Evolutionary conservation across 2,329 filamentous ascomycete genomes (phyloP), one percentile per base, ranked within the genome.

Genomic region (Xylariales sp.): DNA sequence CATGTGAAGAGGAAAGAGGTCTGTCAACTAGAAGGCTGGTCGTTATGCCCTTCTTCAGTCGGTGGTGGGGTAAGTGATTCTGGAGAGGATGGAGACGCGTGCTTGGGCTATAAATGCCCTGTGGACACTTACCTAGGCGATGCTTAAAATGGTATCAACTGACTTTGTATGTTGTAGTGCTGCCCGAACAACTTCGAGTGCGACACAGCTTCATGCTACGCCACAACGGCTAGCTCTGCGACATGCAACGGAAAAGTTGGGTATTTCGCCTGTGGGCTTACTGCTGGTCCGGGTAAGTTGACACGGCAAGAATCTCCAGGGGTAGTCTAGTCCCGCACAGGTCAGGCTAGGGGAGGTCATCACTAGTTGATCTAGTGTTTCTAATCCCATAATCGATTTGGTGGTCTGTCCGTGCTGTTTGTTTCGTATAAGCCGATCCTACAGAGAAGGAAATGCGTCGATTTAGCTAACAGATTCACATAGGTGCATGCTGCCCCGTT

Each of bases 101-200:
- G 2, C 7, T 46, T 18, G n/a, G 39, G 6, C 23, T 45, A 9
- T 5, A 30, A 48, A 18, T 23, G 28, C 30, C 16, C 23, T 16
- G 18, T 23, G 9, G 3, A 43, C 36, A 14, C 23, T 23, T 23
- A 12, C 16, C 36, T 57, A 7, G 23, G n/a, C 6, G 1, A n/a
- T 7, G 8, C 12, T 30, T 36, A 3, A 55, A 5, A 57, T 36
- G 16, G 9, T 1, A 18, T 34, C 34, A 39, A 18, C 60, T 67
- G 45, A 67, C 48, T 32, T 9, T 16, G 14, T 46, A 52, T 34
- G 5, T 43, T 56, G 3, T 43, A 67, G 65, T 86, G 84, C 64
- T 86, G 84, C 65, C 84, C 85, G 1, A 74, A 80, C 4, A 75
- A 79, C 46, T 88, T 86, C 71, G 77, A 78, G 3, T 88, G 86